Percentiles rank a stretch among this genome's conserved stretches.
phyloP scores from a whole-genome alignment of 345 rosid genomes.

The Dipteronia dyeriana region DNA sequence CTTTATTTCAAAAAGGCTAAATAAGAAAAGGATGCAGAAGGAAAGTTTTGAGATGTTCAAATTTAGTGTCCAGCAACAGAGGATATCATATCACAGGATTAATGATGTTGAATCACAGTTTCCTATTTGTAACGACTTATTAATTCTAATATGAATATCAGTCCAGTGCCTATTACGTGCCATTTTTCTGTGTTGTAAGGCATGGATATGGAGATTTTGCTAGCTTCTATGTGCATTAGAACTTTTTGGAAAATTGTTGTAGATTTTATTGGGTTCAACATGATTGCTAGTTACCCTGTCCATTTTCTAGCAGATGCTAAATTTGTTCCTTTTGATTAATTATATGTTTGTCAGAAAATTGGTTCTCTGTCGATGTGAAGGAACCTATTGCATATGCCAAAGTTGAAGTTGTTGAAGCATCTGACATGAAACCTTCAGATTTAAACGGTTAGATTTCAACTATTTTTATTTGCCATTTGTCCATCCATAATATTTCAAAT shows the following conservation, averaged over 20 bases:
- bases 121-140: neutral
- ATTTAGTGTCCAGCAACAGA: neutral
- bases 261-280: neutral
- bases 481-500: neutral
- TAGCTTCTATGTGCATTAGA: neutral
- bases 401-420: constrained; percentile 86
- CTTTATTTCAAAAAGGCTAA: neutral
- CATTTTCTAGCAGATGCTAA: neutral
- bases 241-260: neutral
- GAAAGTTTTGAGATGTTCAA: constrained; percentile 4
- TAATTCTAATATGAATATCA: neutral
- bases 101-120: neutral
- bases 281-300: neutral
- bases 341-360: constrained; percentile 53
- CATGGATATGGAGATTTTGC: neutral
- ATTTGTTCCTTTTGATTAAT: neutral
- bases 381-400: constrained; percentile 67
- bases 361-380: constrained; percentile 87
- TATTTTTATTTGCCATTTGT: constrained; percentile 14
- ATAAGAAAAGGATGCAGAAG: neutral
- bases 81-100: neutral
- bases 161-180: neutral
- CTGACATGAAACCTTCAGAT: constrained; percentile 83
- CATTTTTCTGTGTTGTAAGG: neutral
- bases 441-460: constrained; percentile 59